These are phyloP conservation scores for Dalbergia oliveri DNA, from an alignment of 306 rosid genomes.

Conservation along the genomic window DNA sequence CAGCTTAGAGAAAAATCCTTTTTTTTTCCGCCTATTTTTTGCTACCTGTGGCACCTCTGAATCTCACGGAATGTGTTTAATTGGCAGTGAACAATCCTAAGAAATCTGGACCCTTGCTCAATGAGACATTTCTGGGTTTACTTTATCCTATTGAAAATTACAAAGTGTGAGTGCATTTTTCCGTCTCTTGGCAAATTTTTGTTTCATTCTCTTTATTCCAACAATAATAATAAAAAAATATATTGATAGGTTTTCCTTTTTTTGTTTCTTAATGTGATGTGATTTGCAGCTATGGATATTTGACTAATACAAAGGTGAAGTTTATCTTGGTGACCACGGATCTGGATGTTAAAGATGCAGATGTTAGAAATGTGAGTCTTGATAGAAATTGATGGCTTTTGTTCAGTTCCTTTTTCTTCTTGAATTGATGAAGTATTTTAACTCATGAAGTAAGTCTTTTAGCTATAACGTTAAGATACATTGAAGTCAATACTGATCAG, in stretches of 20 bases:
- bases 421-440: conserved; percentile 16
- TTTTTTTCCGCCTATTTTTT: background rate
- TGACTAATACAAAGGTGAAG: conserved; percentile 97
- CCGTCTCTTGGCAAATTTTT: background rate
- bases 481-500: conserved; percentile 23
- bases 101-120: conserved; percentile 80
- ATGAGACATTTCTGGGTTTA: conserved; percentile 92
- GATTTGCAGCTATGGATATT: conserved; percentile 81
- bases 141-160: conserved; percentile 94
- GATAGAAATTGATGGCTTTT: conserved; percentile 16
- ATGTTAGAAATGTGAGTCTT: conserved; percentile 86
- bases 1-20: background rate
- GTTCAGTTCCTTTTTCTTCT: conserved; percentile 12
- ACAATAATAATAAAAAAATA: background rate
- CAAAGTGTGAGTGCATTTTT: conserved; percentile 81
- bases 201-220: conserved; percentile 24
- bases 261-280: background rate
- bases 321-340: conserved; percentile 92
- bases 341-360: conserved; percentile 89
- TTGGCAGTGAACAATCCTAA: conserved; percentile 92
- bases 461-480: background rate
- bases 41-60: background rate
- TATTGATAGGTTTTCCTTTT: conserved; percentile 3
- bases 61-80: conserved; percentile 36
- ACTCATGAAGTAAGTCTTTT: background rate